These are phyloP conservation scores for Fusarium floridanum DNA, from an alignment of 2,329 filamentous ascomycete genomes.

Conservation along the genomic window DNA sequence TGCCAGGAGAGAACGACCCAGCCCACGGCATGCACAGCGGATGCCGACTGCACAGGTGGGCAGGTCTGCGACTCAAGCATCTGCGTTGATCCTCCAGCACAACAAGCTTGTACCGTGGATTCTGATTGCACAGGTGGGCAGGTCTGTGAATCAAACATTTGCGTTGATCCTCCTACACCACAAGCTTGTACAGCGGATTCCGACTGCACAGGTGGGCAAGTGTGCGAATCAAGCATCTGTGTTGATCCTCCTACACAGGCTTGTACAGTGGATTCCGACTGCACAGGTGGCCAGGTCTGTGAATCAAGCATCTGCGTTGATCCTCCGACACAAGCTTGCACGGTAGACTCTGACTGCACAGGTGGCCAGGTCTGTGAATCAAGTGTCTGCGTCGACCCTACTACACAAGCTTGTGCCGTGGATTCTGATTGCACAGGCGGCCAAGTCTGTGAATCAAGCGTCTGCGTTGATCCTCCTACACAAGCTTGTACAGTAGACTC, in stretches of 20 bases:
- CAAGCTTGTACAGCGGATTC: no score
- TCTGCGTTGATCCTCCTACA: neutral
- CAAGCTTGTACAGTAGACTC: neutral
- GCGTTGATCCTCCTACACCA: constrained; percentile 1
- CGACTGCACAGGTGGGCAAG: no score
- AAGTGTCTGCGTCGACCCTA: no score
- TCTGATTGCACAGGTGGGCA: constrained; percentile 9
- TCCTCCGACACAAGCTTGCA: no score
- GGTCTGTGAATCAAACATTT: constrained; percentile 7
- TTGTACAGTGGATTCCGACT: neutral
- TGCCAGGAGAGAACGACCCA: neutral
- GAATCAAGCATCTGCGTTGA: no score
- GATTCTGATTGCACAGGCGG: neutral
- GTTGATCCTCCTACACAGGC: no score
- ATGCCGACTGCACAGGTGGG: neutral
- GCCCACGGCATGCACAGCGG: neutral
- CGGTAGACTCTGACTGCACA: no score
- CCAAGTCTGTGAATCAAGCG: constrained; percentile 7
- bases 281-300: neutral
- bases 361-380: no score
- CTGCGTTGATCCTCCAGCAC: neutral
- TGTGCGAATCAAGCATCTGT: no score
- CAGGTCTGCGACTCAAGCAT: neutral
- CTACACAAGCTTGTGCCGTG: neutral
- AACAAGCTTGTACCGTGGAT: neutral